Conservation (phyloP, 306 rosid genomes). For the Quercus agrifolia region DNA sequence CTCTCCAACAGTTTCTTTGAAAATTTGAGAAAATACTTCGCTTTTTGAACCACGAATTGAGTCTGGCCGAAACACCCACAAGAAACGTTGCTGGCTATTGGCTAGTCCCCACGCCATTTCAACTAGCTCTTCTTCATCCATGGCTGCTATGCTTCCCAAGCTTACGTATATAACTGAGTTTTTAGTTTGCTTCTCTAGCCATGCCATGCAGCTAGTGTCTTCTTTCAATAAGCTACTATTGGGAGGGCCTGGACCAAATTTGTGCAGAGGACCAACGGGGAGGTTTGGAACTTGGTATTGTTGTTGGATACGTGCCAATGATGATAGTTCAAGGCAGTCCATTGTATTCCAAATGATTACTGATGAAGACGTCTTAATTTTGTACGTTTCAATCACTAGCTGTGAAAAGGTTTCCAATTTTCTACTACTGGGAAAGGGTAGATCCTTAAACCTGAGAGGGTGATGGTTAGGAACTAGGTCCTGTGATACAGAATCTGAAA, state of each 20-base stretch:
- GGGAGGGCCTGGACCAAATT: conserved; percentile 9
- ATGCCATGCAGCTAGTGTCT: conserved; percentile 21
- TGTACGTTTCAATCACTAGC: not conserved
- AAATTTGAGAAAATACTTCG: conserved; percentile 9
- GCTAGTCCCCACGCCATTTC: conserved; percentile 52
- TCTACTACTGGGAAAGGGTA: conserved; percentile 20
- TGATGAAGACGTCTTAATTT: conserved; percentile 9
- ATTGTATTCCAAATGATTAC: conserved; percentile 45
- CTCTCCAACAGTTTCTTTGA: conserved; percentile 2
- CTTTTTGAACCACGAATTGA: not conserved
- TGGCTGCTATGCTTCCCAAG: conserved; percentile 51
- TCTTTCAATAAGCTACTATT: conserved; percentile 15
- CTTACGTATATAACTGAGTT: conserved; percentile 28
- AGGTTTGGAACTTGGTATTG: conserved; percentile 23
- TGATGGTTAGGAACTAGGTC: conserved; percentile 33
- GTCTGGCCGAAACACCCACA: conserved; percentile 36
- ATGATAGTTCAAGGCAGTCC: conserved; percentile 24
- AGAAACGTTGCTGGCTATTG: conserved; percentile 40
- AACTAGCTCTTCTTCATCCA: conserved; percentile 32
- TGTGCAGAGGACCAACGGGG: conserved; percentile 47
- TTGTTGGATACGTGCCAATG: conserved; percentile 22
- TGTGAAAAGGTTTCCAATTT: not conserved
- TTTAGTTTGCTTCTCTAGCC: conserved; percentile 21
- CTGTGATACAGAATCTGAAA: conserved; percentile 18
- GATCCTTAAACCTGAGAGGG: conserved; percentile 50